Evolutionary conservation across 2,329 filamentous ascomycete species (phyloP).

Genomic region (Paracoccidioides brasiliensis): DNA sequence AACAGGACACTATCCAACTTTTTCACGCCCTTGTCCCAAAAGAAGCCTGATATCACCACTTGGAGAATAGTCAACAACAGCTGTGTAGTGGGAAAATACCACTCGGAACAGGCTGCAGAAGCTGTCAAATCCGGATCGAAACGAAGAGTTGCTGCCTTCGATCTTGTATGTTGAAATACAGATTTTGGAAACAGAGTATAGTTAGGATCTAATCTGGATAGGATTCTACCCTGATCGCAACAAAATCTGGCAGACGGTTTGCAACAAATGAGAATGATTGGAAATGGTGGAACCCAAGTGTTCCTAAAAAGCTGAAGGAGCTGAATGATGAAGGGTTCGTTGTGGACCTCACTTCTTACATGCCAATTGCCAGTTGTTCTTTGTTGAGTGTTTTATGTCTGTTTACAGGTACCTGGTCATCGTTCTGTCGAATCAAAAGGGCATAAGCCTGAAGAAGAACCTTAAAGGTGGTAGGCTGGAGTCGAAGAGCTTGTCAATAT

Average conservation of each 20-base stretch:
- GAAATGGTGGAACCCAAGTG: constrained; percentile 78
- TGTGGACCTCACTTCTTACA: not conserved
- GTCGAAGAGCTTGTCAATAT: constrained; percentile 58
- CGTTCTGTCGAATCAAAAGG: constrained; percentile 81
- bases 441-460: constrained; percentile 60
- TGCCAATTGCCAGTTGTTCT: constrained; percentile 1
- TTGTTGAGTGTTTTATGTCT: not conserved
- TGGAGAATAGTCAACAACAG: constrained; percentile 59
- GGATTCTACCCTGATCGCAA: constrained; percentile 79
- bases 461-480: constrained; percentile 56
- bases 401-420: constrained; percentile 55
- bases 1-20: constrained; percentile 55
- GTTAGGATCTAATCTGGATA: constrained; percentile 20
- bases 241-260: constrained; percentile 70
- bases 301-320: constrained; percentile 54
- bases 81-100: constrained; percentile 63
- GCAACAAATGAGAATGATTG: constrained; percentile 61
- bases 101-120: not conserved
- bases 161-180: constrained; percentile 25
- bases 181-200: not conserved
- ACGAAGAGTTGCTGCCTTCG: constrained; percentile 33
- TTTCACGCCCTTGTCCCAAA: constrained; percentile 78
- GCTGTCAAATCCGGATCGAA: constrained; percentile 9
- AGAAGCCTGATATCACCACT: constrained; percentile 58
- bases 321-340: constrained; percentile 57